Conservation (phyloP, 2,329 filamentous ascomycete species). For the Alternaria tenuissima region DNA sequence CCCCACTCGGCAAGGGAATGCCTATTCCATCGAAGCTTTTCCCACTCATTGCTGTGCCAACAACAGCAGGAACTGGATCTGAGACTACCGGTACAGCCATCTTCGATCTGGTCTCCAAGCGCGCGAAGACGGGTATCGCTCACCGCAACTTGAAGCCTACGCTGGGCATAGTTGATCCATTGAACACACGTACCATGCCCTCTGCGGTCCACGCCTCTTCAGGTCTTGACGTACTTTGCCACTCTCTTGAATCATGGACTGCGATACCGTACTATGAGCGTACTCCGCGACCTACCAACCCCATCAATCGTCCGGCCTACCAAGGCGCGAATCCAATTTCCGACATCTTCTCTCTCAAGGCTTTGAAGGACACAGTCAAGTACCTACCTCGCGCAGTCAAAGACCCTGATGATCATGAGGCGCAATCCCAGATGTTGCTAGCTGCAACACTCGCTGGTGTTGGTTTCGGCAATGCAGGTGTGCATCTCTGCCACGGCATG, state of each 20-base stretch:
- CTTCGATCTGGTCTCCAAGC: conserved; percentile 89
- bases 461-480: conserved; percentile 96
- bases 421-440: conserved; percentile 93
- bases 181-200: conserved; percentile 97
- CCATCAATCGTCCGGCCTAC: conserved; percentile 90
- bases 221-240: conserved; percentile 93
- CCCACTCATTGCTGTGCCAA: conserved; percentile 83
- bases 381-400: conserved; percentile 88
- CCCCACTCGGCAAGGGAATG: conserved; percentile 83
- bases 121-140: conserved; percentile 94
- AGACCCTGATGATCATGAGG: conserved; percentile 90
- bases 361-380: conserved; percentile 83
- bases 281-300: conserved; percentile 83
- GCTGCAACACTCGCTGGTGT: conserved; percentile 94
- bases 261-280: conserved; percentile 94
- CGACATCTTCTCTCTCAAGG: conserved; percentile 93
- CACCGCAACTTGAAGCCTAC: conserved; percentile 96
- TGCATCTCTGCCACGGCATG: conserved; percentile 92
- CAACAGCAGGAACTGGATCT: conserved; percentile 85
- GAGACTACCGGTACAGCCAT: conserved; percentile 98
- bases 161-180: conserved; percentile 81
- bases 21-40: conserved; percentile 75
- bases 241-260: conserved; percentile 95
- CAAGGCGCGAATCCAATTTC: conserved; percentile 98
- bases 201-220: conserved; percentile 90